phyloP scores from a whole-genome alignment of 2,329 filamentous ascomycete species.

The Trichoderma afroharzianum region DNA sequence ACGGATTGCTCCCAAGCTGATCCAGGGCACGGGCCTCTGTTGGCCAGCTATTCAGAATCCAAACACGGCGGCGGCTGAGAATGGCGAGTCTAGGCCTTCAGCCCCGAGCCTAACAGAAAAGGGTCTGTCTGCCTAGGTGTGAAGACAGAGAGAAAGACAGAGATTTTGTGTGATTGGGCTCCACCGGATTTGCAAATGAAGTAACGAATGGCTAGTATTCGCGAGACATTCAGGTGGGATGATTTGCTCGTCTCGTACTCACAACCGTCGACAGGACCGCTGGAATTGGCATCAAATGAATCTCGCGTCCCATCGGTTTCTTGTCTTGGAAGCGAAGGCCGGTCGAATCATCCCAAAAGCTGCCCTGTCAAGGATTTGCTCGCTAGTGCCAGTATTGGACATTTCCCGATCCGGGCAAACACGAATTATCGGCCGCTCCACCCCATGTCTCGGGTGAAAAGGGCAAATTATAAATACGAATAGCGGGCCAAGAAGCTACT shows the following conservation, averaged over 20 bases:
- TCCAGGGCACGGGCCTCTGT: slow-evolving; percentile 1
- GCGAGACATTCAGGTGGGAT: neutral
- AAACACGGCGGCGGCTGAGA: slow-evolving; percentile 4
- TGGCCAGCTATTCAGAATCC: neutral
- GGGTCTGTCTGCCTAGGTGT: neutral
- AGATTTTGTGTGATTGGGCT: neutral
- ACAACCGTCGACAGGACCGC: neutral
- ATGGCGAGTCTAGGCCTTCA: slow-evolving; percentile 12
- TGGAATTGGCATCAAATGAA: neutral
- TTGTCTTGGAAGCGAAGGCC: neutral
- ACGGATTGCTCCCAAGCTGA: neutral
- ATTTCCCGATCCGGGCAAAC: slow-evolving; percentile 16
- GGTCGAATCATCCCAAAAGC: neutral
- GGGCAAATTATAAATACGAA: slow-evolving; percentile 19
- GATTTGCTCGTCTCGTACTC: neutral
- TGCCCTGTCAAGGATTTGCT: slow-evolving; percentile 12
- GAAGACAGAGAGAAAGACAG: neutral
- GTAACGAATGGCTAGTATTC: neutral
- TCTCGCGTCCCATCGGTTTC: neutral
- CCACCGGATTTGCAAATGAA: neutral
- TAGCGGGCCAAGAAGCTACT: slow-evolving; percentile 3
- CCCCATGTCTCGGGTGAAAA: slow-evolving; percentile 16
- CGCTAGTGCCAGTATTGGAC: slow-evolving; percentile 3
- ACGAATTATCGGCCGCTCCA: slow-evolving; percentile 2
- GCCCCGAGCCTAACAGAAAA: neutral